A percentile compares a stretch with the other conserved stretches of the same genome.
Conservation (phyloP, 1,139 yeast genomes). For the Pichia cactophila region DNA sequence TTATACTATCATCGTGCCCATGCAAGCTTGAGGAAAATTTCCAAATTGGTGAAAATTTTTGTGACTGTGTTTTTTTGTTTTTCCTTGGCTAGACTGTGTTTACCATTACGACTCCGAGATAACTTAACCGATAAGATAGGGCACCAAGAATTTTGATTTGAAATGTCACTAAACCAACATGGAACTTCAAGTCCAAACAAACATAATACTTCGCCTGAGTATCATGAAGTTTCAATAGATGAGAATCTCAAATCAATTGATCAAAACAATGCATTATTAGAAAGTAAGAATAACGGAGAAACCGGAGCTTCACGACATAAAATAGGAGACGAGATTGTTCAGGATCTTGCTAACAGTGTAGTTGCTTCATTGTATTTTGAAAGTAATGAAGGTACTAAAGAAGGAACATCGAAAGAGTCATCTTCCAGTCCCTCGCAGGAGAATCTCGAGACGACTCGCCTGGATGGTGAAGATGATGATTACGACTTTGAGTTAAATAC, state of each 20-base stretch:
- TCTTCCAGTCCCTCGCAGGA: background rate
- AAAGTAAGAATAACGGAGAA: background rate
- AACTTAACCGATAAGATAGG: constrained; percentile 12
- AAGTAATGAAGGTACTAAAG: background rate
- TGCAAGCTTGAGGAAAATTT: background rate
- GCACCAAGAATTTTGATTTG: background rate
- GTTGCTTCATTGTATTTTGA: constrained; percentile 8
- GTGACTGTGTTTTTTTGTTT: constrained; percentile 25
- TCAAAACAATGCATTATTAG: background rate
- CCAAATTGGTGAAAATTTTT: constrained; percentile 8
- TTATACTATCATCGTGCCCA: background rate
- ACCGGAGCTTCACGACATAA: background rate
- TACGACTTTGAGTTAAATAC: background rate
- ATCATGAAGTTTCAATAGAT: background rate
- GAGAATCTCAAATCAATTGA: background rate
- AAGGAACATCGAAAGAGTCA: background rate
- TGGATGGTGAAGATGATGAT: background rate
- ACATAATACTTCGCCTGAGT: background rate
- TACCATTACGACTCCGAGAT: background rate
- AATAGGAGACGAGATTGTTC: constrained; percentile 5
- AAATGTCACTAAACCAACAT: background rate
- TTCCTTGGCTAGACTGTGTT: constrained; percentile 3
- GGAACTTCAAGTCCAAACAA: background rate
- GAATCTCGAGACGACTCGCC: background rate
- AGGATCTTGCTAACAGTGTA: constrained; percentile 8